Evolutionary conservation across 495 filamentous ascomycete species (phyloP).

Genomic region (Copromyces sp.): DNA sequence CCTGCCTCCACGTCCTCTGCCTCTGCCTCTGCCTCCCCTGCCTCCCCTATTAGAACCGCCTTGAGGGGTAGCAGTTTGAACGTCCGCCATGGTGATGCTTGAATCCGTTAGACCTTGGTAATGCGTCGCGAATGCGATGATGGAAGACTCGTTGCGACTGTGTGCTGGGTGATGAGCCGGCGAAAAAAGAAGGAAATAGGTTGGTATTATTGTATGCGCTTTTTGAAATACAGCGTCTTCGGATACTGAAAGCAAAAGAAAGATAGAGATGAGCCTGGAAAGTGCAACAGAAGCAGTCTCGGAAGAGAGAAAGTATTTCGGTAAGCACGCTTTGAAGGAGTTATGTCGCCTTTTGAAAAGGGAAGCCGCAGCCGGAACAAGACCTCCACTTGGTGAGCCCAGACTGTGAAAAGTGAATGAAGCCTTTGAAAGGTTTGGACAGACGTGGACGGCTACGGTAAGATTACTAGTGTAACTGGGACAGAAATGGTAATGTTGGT

Average conservation of each 20-base stretch:
- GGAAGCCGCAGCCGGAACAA: background rate
- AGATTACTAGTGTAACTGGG: background rate
- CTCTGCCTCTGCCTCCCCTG: conserved; percentile 9
- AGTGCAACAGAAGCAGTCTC: background rate
- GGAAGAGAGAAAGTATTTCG: background rate
- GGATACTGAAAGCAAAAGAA: conserved; percentile 1
- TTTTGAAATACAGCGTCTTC: conserved; percentile 49
- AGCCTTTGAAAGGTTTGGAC: background rate
- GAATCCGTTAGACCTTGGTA: background rate
- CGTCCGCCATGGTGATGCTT: conserved; percentile 11
- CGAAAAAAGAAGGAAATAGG: background rate
- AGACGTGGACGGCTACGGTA: background rate
- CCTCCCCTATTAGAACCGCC: conserved; percentile 16
- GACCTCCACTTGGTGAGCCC: background rate
- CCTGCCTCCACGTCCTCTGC: conserved; percentile 1
- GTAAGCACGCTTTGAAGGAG: background rate
- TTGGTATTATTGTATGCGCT: conserved; percentile 27
- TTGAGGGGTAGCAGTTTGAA: conserved; percentile 4
- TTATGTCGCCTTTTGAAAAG: background rate
- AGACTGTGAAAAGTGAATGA: background rate
- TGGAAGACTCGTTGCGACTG: background rate
- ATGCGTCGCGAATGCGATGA: background rate
- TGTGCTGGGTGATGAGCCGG: background rate
- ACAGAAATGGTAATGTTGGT: background rate
- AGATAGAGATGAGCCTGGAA: background rate